phyloP scores from a whole-genome alignment of 371 early-diverging fungal species.

The Mortierella sp. region DNA sequence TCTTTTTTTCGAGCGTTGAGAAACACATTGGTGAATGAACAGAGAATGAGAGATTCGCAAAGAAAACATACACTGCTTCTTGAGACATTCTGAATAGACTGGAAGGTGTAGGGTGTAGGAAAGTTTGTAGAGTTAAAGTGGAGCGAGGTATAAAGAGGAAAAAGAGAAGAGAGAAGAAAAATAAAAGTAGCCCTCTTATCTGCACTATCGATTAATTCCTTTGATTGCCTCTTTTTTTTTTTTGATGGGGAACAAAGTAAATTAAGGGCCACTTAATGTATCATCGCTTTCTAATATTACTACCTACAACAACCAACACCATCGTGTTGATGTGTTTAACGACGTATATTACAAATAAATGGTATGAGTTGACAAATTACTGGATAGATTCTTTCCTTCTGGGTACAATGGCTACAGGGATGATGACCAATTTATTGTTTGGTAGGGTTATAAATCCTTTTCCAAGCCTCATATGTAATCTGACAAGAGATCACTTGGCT shows the following conservation, averaged over 20 bases:
- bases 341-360: too few species aligned
- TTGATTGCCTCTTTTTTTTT: neutral
- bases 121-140: neutral
- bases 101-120: neutral
- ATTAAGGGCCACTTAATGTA: neutral
- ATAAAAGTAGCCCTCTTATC: neutral
- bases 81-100: conserved; percentile 19
- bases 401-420: too few species aligned
- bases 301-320: too few species aligned
- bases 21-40: neutral
- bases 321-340: too few species aligned
- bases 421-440: too few species aligned
- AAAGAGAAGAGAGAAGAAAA: neutral
- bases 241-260: neutral
- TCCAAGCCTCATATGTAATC: too few species aligned
- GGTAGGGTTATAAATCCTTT: too few species aligned
- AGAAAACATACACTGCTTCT: conserved; percentile 39
- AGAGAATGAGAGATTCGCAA: neutral
- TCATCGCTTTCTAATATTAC: too few species aligned
- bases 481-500: too few species aligned
- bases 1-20: neutral
- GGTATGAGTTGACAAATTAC: too few species aligned
- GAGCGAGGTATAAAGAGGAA: neutral
- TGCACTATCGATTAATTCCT: neutral
- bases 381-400: too few species aligned